Conservation (phyloP, 768 basidiomycete genomes). For the Cyathus striatus region DNA sequence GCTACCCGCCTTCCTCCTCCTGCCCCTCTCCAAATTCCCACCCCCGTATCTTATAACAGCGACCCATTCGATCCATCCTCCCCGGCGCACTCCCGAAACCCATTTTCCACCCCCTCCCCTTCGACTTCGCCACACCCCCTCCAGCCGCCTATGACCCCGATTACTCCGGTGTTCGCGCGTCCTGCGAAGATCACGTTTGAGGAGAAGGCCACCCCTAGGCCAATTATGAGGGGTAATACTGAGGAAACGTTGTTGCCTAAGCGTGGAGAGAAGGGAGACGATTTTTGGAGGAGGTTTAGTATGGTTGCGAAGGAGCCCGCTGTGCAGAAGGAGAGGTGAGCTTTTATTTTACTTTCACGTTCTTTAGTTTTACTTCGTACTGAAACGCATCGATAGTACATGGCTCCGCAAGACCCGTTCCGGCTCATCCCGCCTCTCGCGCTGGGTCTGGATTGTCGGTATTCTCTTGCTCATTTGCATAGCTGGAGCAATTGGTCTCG, state of each 20-base stretch:
- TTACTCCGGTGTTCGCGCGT: slow-evolving; percentile 71
- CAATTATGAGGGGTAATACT: slow-evolving; percentile 62
- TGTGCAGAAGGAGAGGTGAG: slow-evolving; percentile 41
- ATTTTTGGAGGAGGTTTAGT: slow-evolving; percentile 85
- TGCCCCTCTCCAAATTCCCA: slow-evolving; percentile 10
- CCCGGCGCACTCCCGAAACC: slow-evolving; percentile 5
- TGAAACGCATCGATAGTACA: slow-evolving; percentile 26
- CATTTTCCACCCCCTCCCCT: slow-evolving; percentile 17
- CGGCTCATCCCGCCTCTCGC: slow-evolving; percentile 45
- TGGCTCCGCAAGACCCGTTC: slow-evolving; percentile 67
- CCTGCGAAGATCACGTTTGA: slow-evolving; percentile 50
- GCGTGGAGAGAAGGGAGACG: slow-evolving; percentile 71
- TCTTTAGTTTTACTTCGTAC: background rate
- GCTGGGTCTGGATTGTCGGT: slow-evolving; percentile 72
- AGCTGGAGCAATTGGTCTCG: slow-evolving; percentile 54
- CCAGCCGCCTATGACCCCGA: slow-evolving; percentile 73
- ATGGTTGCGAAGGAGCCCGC: slow-evolving; percentile 66
- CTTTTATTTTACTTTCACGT: slow-evolving; percentile 9
- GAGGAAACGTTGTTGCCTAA: slow-evolving; percentile 66
- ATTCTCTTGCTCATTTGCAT: slow-evolving; percentile 48
- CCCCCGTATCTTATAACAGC: slow-evolving; percentile 11
- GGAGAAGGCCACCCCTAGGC: slow-evolving; percentile 25
- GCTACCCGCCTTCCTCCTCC: slow-evolving; percentile 26
- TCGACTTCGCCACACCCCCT: slow-evolving; percentile 66
- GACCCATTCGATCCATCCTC: slow-evolving; percentile 13